A percentile compares a stretch with the other conserved stretches of the same genome.
phyloP scores from a whole-genome alignment of 305 asterid genomes.

The Euphrasia arctica region DNA sequence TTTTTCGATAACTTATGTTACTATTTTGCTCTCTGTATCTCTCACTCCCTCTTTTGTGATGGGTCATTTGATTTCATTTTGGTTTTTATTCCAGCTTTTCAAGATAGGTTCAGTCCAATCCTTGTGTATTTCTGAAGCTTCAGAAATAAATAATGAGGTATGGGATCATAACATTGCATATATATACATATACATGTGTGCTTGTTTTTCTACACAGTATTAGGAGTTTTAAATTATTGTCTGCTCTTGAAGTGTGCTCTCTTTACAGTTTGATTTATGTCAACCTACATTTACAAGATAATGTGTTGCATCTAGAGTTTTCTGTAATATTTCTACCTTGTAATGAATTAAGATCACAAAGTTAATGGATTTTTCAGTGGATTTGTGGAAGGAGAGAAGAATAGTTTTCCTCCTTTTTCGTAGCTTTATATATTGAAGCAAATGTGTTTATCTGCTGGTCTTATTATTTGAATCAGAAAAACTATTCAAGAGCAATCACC shows the following conservation, averaged over 20 bases:
- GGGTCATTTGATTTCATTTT: conserved; percentile 23
- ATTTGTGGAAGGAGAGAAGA: neutral
- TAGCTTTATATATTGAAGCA: conserved; percentile 25
- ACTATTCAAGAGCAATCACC: conserved; percentile 84
- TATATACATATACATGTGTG: neutral
- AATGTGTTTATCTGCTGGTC: conserved; percentile 28
- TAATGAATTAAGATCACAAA: neutral
- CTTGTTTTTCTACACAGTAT: conserved; percentile 5
- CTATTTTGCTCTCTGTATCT: neutral
- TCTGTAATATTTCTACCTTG: neutral
- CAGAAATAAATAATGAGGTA: conserved; percentile 76
- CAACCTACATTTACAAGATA: conserved; percentile 3
- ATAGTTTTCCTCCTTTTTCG: conserved; percentile 1
- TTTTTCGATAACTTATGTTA: conserved; percentile 13
- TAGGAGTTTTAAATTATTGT: neutral
- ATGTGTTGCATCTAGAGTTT: conserved; percentile 4
- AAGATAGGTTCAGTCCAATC: conserved; percentile 69
- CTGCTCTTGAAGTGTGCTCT: neutral
- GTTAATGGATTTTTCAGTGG: conserved; percentile 10
- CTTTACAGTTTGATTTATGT: neutral
- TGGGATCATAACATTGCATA: conserved; percentile 13
- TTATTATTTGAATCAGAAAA: conserved; percentile 67
- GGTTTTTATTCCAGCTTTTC: conserved; percentile 59
- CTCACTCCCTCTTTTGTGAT: conserved; percentile 6
- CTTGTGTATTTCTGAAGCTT: conserved; percentile 67